A percentile compares a stretch with the other conserved stretches of the same genome.
These are phyloP conservation scores for Spongospora subterranea DNA, from an alignment of 208 protist species.

Conservation along the genomic window DNA sequence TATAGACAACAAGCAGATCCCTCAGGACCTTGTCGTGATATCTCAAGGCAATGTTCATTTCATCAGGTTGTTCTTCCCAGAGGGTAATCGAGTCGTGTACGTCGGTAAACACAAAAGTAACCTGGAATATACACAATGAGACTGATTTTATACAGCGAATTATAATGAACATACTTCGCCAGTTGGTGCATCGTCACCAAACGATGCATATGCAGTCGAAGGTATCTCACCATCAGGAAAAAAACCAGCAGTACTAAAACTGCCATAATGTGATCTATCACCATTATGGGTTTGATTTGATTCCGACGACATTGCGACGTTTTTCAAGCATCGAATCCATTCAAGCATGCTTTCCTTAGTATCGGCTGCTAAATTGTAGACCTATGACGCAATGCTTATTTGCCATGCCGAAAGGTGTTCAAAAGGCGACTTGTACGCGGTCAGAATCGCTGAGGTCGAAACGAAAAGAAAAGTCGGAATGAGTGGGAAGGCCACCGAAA, in stretches of 20 bases:
- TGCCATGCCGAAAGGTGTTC: background rate
- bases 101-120: constrained; percentile 62
- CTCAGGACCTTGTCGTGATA: constrained; percentile 61
- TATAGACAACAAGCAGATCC: constrained; percentile 57
- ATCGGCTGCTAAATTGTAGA: constrained; percentile 42
- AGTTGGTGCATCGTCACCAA: background rate
- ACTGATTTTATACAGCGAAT: too few species aligned
- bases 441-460: constrained; percentile 6
- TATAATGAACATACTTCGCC: background rate
- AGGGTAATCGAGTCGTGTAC: constrained; percentile 45
- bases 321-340: constrained; percentile 42
- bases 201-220: background rate
- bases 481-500: background rate
- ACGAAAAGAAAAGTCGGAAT: constrained; percentile 23
- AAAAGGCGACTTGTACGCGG: background rate
- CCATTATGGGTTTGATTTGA: too few species aligned
- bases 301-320: background rate
- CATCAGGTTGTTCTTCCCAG: constrained; percentile 23
- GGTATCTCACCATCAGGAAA: too few species aligned
- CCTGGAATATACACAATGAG: background rate
- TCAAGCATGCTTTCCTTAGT: constrained; percentile 11
- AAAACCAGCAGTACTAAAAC: too few species aligned
- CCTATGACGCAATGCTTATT: background rate
- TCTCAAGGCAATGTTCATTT: constrained; percentile 53
- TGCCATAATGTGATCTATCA: too few species aligned